Evolutionary conservation across 2,329 filamentous ascomycete species (phyloP).

Genomic region (Hypoxylon sp.): DNA sequence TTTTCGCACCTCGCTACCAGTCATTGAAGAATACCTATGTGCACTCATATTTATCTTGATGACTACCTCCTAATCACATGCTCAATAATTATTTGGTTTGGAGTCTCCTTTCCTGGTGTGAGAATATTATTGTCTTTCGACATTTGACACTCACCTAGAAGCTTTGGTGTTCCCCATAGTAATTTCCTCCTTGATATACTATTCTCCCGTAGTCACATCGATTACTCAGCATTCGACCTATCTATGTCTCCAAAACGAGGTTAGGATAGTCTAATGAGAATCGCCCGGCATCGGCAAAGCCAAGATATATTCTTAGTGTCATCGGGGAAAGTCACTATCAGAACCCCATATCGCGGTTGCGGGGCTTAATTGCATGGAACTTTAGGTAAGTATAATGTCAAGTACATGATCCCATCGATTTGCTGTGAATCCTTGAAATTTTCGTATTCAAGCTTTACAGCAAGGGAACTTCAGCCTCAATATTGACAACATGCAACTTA

Average conservation of each 20-base stretch:
- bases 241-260: not conserved
- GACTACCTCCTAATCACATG: no score
- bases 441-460: not conserved
- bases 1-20: no score
- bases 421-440: not conserved
- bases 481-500: not conserved
- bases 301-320: conserved; percentile 6
- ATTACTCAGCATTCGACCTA: not conserved
- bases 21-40: no score
- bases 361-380: conserved; percentile 17
- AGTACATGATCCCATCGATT: conserved; percentile 1
- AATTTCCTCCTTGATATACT: not conserved
- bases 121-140: no score
- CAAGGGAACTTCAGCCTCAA: not conserved
- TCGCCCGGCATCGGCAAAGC: conserved; percentile 31
- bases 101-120: no score
- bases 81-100: no score
- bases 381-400: not conserved
- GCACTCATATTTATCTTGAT: no score
- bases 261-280: conserved; percentile 44
- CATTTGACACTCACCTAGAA: no score
- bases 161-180: no score
- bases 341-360: conserved; percentile 17
- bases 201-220: not conserved
- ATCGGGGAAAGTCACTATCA: conserved; percentile 23